Evolutionary conservation across 768 basidiomycete species (phyloP).

Genomic region (Lactarius akahatsu): DNA sequence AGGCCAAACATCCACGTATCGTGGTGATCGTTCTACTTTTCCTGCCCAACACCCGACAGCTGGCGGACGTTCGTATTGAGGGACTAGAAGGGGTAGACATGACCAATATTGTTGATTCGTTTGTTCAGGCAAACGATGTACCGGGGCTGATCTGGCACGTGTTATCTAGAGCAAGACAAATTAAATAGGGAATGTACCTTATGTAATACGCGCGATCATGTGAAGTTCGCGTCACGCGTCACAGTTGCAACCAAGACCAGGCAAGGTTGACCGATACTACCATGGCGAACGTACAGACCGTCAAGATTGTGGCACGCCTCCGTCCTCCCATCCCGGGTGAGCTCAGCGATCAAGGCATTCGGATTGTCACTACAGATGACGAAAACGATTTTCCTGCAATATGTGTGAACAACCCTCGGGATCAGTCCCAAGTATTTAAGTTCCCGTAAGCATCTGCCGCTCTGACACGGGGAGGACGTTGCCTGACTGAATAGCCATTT

Average conservation of each 20-base stretch:
- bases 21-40: conserved; percentile 63
- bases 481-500: not conserved
- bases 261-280: not conserved
- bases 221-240: conserved; percentile 5
- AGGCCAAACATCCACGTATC: conserved; percentile 34
- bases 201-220: conserved; percentile 20
- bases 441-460: conserved; percentile 56
- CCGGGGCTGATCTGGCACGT: conserved; percentile 63
- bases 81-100: conserved; percentile 54
- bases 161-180: conserved; percentile 46
- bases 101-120: conserved; percentile 58
- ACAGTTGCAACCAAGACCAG: not conserved
- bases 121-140: conserved; percentile 63
- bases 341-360: conserved; percentile 58
- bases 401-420: conserved; percentile 68
- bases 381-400: conserved; percentile 48
- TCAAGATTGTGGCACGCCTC: conserved; percentile 71
- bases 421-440: conserved; percentile 67
- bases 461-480: not conserved
- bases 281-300: conserved; percentile 42
- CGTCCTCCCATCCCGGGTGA: conserved; percentile 64
- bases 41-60: conserved; percentile 62
- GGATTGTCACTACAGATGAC: conserved; percentile 46
- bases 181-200: not conserved
- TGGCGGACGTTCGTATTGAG: conserved; percentile 58